Conservation (phyloP, 352 stramenopile species). For the Thraustochytrium sp. region DNA sequence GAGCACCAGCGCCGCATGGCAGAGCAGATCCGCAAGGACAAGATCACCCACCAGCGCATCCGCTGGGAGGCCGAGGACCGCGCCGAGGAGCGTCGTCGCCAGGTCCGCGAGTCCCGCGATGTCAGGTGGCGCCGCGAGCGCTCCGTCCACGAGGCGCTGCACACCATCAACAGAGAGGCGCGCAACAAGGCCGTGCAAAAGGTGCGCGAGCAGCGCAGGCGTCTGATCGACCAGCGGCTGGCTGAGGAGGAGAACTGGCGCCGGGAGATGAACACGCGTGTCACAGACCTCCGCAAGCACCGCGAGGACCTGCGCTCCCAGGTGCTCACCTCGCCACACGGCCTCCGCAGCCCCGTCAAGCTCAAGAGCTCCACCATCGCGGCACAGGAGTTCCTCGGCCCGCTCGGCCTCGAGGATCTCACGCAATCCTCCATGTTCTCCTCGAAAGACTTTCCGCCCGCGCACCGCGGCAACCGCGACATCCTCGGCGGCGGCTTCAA, state of each 20-base stretch:
- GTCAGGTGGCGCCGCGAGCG: background rate
- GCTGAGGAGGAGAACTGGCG: background rate
- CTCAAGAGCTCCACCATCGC: slow-evolving; percentile 1
- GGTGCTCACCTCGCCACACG: background rate
- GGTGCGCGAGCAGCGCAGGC: background rate
- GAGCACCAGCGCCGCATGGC: background rate
- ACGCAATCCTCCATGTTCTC: background rate
- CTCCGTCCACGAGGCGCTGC: background rate
- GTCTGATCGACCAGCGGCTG: background rate
- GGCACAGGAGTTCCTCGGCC: background rate
- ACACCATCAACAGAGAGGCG: background rate
- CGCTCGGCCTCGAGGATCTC: background rate
- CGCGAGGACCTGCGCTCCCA: background rate
- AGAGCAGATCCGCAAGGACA: background rate
- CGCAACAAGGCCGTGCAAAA: background rate
- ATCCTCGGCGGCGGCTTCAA: slow-evolving; percentile 1
- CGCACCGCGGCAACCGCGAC: background rate
- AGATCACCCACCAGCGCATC: background rate
- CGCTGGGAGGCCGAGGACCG: background rate
- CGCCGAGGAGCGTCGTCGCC: background rate
- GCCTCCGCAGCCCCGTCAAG: background rate
- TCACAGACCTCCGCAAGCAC: background rate
- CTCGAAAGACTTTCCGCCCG: background rate
- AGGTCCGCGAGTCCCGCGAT: background rate
- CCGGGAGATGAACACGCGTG: background rate